phyloP scores from a whole-genome alignment of 352 stramenopile genomes.

The Paralagenidium karlingii region DNA sequence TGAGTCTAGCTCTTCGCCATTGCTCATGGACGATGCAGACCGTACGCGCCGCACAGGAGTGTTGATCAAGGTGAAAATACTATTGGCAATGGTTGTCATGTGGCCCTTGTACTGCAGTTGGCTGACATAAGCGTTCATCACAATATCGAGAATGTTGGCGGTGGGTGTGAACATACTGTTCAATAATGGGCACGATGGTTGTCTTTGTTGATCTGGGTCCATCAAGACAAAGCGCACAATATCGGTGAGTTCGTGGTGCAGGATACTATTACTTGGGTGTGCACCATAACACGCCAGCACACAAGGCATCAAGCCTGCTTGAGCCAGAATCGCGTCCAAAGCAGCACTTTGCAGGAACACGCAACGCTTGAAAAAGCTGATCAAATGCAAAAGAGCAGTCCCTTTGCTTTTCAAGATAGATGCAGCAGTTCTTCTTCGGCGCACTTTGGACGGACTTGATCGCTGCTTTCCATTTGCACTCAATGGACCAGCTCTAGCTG shows the following conservation, averaged over 20 bases:
- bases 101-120: constrained; percentile 81
- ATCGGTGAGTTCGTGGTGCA: constrained; percentile 79
- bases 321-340: constrained; percentile 52
- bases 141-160: constrained; percentile 70
- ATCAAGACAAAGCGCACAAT: constrained; percentile 78
- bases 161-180: constrained; percentile 63
- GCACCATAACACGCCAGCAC: constrained; percentile 66
- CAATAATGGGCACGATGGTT: constrained; percentile 59
- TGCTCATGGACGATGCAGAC: too few species aligned
- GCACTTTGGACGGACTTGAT: too few species aligned
- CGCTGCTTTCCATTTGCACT: constrained; percentile 22
- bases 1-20: too few species aligned
- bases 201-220: constrained; percentile 72
- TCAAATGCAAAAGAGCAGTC: constrained; percentile 54
- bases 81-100: constrained; percentile 84
- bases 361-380: constrained; percentile 77
- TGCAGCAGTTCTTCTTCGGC: too few species aligned
- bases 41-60: too few species aligned
- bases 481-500: too few species aligned
- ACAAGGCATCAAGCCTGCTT: constrained; percentile 69
- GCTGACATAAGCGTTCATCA: constrained; percentile 61
- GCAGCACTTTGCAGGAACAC: constrained; percentile 68
- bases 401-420: constrained; percentile 32
- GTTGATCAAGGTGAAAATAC: constrained; percentile 82
- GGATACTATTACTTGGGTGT: constrained; percentile 67